phyloP scores from a whole-genome alignment of 305 asterid genomes.

The Rubia tinctorum region DNA sequence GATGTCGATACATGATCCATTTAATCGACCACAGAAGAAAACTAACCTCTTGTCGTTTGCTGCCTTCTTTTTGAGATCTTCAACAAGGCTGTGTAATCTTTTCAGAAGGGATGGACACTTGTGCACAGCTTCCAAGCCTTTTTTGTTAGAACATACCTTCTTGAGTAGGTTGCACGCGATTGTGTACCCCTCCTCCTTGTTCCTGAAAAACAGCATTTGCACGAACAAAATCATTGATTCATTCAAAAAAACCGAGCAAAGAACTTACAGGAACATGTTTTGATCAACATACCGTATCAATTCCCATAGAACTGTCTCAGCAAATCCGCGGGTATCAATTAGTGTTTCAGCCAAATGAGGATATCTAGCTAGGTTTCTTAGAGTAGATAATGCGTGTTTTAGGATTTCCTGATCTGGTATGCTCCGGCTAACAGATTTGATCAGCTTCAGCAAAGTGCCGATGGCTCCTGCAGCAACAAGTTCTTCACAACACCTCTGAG shows the following conservation, averaged over 20 bases:
- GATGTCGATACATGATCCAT: not conserved
- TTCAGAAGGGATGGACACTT: slow-evolving; percentile 57
- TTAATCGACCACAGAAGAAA: not conserved
- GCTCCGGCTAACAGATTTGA: slow-evolving; percentile 89
- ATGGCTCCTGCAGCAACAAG: slow-evolving; percentile 92
- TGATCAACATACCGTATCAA: slow-evolving; percentile 47
- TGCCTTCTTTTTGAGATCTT: slow-evolving; percentile 69
- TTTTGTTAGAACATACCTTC: slow-evolving; percentile 46
- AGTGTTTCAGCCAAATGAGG: slow-evolving; percentile 54
- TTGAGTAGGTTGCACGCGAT: slow-evolving; percentile 77
- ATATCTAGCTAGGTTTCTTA: slow-evolving; percentile 80
- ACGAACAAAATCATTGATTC: slow-evolving; percentile 8
- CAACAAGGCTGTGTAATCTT: slow-evolving; percentile 67
- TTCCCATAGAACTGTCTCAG: slow-evolving; percentile 63
- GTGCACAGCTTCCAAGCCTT: slow-evolving; percentile 50
- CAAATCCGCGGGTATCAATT: slow-evolving; percentile 49
- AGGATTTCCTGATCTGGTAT: slow-evolving; percentile 94
- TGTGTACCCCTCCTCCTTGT: slow-evolving; percentile 90
- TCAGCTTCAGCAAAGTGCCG: slow-evolving; percentile 56
- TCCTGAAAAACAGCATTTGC: slow-evolving; percentile 35
- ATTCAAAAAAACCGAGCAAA: not conserved
- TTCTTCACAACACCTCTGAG: slow-evolving; percentile 88
- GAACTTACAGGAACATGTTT: slow-evolving; percentile 1
- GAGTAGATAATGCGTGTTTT: slow-evolving; percentile 84
- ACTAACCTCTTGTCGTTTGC: slow-evolving; percentile 63